Percentiles rank a stretch among this genome's conserved stretches.
Conservation (phyloP, 2,329 filamentous ascomycete genomes). For the Coniosporium tulheliwenetii region DNA sequence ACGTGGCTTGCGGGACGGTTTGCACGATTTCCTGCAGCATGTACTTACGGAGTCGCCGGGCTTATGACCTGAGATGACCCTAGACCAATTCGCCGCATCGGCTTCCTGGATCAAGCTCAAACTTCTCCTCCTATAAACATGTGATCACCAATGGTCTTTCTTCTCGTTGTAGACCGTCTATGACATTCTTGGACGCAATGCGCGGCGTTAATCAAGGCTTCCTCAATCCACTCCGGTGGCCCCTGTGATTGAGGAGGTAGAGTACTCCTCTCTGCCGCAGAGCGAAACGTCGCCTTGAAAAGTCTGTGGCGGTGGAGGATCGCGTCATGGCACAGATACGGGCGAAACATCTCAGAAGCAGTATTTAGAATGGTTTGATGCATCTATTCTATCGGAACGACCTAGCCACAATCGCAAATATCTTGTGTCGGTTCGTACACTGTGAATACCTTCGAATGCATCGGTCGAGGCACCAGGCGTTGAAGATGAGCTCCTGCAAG, state of each 20-base stretch:
- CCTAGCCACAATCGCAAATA: too few species aligned
- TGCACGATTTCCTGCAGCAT: too few species aligned
- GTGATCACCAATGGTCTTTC: constrained; percentile 1
- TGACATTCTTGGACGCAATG: neutral
- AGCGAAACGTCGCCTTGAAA: constrained; percentile 35
- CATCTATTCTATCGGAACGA: too few species aligned
- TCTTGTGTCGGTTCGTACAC: too few species aligned
- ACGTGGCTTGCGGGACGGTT: too few species aligned
- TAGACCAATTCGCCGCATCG: neutral
- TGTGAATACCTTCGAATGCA: too few species aligned
- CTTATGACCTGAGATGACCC: neutral
- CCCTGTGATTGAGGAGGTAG: constrained; percentile 28
- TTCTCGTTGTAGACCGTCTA: constrained; percentile 3
- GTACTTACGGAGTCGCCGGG: neutral
- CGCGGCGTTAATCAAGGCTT: constrained; percentile 28
- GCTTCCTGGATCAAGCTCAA: neutral
- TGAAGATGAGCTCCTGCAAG: too few species aligned
- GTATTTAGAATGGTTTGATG: too few species aligned
- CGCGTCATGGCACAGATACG: constrained; percentile 53
- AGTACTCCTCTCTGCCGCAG: constrained; percentile 10
- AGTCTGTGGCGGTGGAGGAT: constrained; percentile 45
- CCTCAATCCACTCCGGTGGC: constrained; percentile 17
- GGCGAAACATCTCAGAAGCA: constrained; percentile 39
- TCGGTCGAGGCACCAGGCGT: too few species aligned
- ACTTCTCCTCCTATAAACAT: neutral